A percentile compares a stretch with the other conserved stretches of the same genome.
phyloP scores from a whole-genome alignment of 179 eudicot genomes.

The Carnegiea gigantea region DNA sequence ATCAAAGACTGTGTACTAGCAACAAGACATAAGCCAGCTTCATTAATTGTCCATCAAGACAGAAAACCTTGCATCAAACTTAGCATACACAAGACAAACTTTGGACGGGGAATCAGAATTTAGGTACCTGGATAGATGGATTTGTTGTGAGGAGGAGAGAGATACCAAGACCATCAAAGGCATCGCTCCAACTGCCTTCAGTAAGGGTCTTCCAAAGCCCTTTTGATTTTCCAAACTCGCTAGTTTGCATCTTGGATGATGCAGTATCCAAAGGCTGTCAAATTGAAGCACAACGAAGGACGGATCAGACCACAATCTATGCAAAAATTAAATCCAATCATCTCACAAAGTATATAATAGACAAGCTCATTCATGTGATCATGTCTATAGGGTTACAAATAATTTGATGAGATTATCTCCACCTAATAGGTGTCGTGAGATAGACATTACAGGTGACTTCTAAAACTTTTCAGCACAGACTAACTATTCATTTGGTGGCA shows the following conservation, averaged over 20 bases:
- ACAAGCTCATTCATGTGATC: conserved; percentile 6
- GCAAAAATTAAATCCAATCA: background rate
- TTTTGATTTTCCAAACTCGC: conserved; percentile 83
- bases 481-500: background rate
- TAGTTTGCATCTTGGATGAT: conserved; percentile 87
- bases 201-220: conserved; percentile 75
- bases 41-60: background rate
- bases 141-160: conserved; percentile 83
- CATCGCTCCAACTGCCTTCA: conserved; percentile 75
- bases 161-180: conserved; percentile 90
- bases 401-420: background rate
- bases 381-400: background rate
- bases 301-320: conserved; percentile 7
- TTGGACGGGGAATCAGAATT: background rate
- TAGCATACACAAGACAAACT: background rate
- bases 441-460: background rate
- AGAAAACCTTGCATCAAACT: background rate
- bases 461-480: background rate
- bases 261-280: conserved; percentile 91
- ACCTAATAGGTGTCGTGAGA: background rate
- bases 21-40: conserved; percentile 8
- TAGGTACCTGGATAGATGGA: conserved; percentile 83
- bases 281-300: conserved; percentile 19
- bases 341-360: background rate
- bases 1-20: conserved; percentile 93